A percentile compares a stretch with the other conserved stretches of the same genome.
These are phyloP conservation scores for Amanita subjunquillea DNA, from an alignment of 768 basidiomycete species.

Conservation along the genomic window DNA sequence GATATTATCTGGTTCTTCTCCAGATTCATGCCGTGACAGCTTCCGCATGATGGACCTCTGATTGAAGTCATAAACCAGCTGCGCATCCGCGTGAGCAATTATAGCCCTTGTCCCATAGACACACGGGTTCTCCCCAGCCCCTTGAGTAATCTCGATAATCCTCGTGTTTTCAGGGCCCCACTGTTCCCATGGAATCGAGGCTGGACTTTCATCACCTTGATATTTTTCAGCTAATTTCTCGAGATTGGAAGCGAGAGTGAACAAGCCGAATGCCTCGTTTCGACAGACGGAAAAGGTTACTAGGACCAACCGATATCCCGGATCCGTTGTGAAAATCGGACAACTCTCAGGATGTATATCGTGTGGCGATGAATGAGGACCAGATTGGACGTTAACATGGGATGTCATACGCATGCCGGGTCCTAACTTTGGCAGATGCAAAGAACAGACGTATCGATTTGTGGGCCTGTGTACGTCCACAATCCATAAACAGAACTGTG, in stretches of 20 bases:
- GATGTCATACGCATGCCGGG: not conserved
- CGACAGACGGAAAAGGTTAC: slow-evolving; percentile 22
- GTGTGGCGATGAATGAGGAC: slow-evolving; percentile 25
- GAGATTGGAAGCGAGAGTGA: slow-evolving; percentile 30
- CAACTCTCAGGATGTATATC: slow-evolving; percentile 21
- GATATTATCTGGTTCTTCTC: not conserved
- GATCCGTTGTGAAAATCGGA: slow-evolving; percentile 36
- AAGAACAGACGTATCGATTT: not conserved
- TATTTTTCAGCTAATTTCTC: slow-evolving; percentile 20
- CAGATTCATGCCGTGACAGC: not conserved
- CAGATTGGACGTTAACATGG: not conserved
- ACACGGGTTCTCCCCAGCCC: slow-evolving; percentile 46
- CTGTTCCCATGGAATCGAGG: slow-evolving; percentile 26
- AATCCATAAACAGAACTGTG: not conserved
- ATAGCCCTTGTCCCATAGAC: slow-evolving; percentile 39
- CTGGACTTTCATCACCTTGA: slow-evolving; percentile 5
- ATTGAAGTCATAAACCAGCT: slow-evolving; percentile 5
- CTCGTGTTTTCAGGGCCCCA: slow-evolving; percentile 45
- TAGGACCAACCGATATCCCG: slow-evolving; percentile 32
- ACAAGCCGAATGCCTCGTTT: slow-evolving; percentile 23
- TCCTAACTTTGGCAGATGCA: not conserved
- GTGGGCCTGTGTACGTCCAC: not conserved
- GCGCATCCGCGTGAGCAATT: slow-evolving; percentile 4
- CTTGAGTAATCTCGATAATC: slow-evolving; percentile 21
- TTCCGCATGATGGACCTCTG: slow-evolving; percentile 3